Percentiles rank a stretch among this genome's conserved stretches.
Conservation (phyloP, 2,329 filamentous ascomycete genomes). For the Beauveria bassiana region DNA sequence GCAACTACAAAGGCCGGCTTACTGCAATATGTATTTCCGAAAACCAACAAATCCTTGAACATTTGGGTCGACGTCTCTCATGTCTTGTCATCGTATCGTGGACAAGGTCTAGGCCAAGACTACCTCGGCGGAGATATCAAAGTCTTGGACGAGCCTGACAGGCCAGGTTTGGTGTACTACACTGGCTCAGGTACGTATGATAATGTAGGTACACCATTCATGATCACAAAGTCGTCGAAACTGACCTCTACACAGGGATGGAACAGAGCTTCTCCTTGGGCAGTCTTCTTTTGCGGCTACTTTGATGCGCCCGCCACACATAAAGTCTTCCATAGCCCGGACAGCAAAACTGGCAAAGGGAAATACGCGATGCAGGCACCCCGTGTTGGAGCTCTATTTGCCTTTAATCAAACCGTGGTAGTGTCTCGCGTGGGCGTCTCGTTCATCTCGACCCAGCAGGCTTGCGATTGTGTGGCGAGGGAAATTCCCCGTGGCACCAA, state of each 20-base stretch:
- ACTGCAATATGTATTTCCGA: conserved; percentile 53
- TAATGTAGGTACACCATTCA: conserved; percentile 33
- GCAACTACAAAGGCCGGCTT: conserved; percentile 50
- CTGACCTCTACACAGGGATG: conserved; percentile 38
- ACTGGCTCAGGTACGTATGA: conserved; percentile 55
- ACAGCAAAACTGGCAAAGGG: conserved; percentile 13
- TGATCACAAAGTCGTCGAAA: not conserved
- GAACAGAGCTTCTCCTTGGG: conserved; percentile 57
- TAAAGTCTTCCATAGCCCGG: conserved; percentile 35
- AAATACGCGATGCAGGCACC: conserved; percentile 23
- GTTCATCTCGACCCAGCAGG: conserved; percentile 55
- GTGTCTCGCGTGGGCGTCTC: conserved; percentile 58
- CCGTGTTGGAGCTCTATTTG: conserved; percentile 45
- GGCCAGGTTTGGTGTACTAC: conserved; percentile 34
- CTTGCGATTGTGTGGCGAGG: conserved; percentile 48
- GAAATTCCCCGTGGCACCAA: conserved; percentile 44
- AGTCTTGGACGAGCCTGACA: conserved; percentile 33
- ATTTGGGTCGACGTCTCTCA: conserved; percentile 60
- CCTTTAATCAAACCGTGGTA: conserved; percentile 39
- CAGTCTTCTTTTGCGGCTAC: conserved; percentile 54
- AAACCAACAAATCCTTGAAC: conserved; percentile 27
- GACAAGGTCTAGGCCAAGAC: conserved; percentile 52
- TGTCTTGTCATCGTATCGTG: conserved; percentile 54
- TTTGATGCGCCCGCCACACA: conserved; percentile 42
- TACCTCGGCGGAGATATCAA: conserved; percentile 54